phyloP scores from a whole-genome alignment of 306 rosid species.

The Vigna nakashimae region DNA sequence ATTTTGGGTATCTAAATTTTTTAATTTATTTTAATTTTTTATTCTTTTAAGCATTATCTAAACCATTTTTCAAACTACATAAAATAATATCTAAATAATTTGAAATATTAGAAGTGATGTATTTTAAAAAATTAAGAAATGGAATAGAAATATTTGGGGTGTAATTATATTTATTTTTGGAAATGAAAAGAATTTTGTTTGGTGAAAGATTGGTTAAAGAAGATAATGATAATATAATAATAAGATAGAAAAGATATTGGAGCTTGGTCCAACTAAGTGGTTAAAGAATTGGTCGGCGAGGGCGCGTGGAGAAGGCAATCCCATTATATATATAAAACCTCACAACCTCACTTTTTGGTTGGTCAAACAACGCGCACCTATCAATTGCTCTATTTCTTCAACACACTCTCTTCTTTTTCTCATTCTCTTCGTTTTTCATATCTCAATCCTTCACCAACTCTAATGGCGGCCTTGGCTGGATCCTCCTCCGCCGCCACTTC shows the following conservation, averaged over 20 bases:
- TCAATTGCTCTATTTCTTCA: not conserved
- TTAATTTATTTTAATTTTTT: too few relatives aligned
- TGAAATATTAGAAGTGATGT: too few relatives aligned
- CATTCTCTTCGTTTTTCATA: not conserved
- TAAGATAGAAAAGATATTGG: not conserved
- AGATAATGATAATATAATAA: not conserved
- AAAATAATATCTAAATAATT: too few relatives aligned
- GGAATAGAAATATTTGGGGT: too few relatives aligned
- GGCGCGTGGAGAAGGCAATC: constrained; percentile 37
- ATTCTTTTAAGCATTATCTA: too few relatives aligned
- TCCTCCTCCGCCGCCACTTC: constrained; percentile 32
- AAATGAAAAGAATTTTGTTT: too few relatives aligned
- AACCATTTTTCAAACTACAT: too few relatives aligned
- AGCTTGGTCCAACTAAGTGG: constrained; percentile 14
- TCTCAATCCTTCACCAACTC: not conserved
- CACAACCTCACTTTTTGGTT: constrained; percentile 2
- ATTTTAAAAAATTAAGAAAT: too few relatives aligned
- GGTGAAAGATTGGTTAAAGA: not conserved
- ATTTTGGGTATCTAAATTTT: too few relatives aligned
- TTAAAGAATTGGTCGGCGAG: constrained; percentile 41
- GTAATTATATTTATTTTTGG: too few relatives aligned
- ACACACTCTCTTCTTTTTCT: not conserved
- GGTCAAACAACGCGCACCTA: constrained; percentile 15
- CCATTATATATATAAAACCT: not conserved
- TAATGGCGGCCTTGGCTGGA: constrained; percentile 41